Evolutionary conservation across 441 rosid species (phyloP), one percentile per base, ranked within the genome.

Genomic region (Eruca vesicaria): DNA sequence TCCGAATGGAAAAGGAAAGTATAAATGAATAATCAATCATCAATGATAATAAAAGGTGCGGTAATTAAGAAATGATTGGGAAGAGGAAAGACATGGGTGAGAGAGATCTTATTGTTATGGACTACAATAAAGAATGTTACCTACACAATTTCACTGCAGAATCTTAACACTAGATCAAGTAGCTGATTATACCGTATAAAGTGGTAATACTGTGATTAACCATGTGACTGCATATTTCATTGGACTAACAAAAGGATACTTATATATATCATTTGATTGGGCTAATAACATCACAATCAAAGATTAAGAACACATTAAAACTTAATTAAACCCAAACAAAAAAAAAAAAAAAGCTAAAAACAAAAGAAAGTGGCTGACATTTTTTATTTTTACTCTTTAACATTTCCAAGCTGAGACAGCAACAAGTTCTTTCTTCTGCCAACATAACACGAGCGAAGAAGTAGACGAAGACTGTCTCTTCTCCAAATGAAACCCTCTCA

Each of bases 371-470:
- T 29, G 32, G 32, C 32, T 29, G 52, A 41, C 7, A 5, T 43
- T 45, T n/a, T 45, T 45, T 16, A 6, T 15, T 15, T 45, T 45
- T 45, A 45, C 53, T 12, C 43, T 28, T 72, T 72, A 85, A 80
- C 88, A 85, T 61, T 80, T 84, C 93, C 93, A 88, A 21, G 88
- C 88, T 21, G 89, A 84, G 38, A 78, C 88, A 9, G 86, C 78
- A n/a, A 86, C 74, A 32, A 88, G 88, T 71, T 88, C 89, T 69
- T 83, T 82, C 67, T 83, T 78, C 75, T 86, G 87, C 93, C 93
- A 88, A 66, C 87, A 86, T 31, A 88, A 86, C 63, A 83, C 87
- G 0, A 88, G 88, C 16, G 72, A 56, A 41, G 15, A 41, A 41
- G 48, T n/a, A n/a, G n/a, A 41, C 48, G 48, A 80, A 48, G 80